Base-by-base conservation (phyloP, 768 basidiomycete species). In the Termitomyces sp. region DNA sequence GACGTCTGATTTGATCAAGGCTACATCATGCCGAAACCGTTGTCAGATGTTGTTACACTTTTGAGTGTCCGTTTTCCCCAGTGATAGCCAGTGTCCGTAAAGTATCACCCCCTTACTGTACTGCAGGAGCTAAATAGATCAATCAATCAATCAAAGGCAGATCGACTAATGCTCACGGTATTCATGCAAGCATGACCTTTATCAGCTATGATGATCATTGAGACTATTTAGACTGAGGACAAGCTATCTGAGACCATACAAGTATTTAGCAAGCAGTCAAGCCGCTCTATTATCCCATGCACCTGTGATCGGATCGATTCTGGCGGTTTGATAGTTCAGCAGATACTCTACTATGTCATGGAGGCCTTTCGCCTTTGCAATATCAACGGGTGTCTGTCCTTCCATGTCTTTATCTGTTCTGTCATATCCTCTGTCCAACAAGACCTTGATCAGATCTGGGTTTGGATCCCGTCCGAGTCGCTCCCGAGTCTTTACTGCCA, bases 1-100 rank as follows among this genome's bases (percentile, higher is more conserved):
- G 71, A 40, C 68, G 20, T 64, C 80, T 34, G 70, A 68, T 45
- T 56, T 72, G 36, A 69, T 71, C 38, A 71, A 69, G 55, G 64
- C 53, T 40, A 55, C 59, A 2, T 69, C 25, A 25, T 25, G 25
- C 25, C 25, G 25, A 25, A 25, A 25, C 25, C 25, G 25, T 25
- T 25, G 25, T 25, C 25, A 25, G 25, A 25, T 25, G 25, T 25
- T 25, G 25, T 25, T 25, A 25, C 25, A 25, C 25, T 25, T 25
- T 25, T 25, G 25, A 25, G 25, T 25, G 25, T 25, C 25, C 25
- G 25, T 25, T 25, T 25, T 25, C 25, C 25, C 25, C 25, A 25
- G 25, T 25, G 25, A 25, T 25, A 25, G 25, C 25, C 25, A 25
- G 25, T 25, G 25, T 25, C 25, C 25, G 25, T 25, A 25, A 25